phyloP scores from a whole-genome alignment of 2,329 filamentous ascomycete species.

The Fusarium foetens region DNA sequence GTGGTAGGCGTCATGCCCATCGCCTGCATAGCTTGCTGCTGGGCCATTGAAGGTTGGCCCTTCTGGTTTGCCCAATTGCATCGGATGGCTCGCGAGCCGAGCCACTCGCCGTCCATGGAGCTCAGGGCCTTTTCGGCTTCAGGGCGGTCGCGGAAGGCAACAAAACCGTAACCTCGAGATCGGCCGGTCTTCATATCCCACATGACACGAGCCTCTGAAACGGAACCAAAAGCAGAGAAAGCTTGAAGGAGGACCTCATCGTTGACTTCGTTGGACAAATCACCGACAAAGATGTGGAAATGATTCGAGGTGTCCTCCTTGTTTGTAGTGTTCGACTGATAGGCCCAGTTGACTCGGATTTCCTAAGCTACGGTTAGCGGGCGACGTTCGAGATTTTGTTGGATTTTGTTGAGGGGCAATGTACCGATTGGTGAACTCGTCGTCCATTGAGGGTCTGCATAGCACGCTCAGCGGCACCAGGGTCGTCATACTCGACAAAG shows the following conservation, averaged over 20 bases:
- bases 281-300: slow-evolving; percentile 98
- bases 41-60: slow-evolving; percentile 97
- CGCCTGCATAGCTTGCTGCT: slow-evolving; percentile 95
- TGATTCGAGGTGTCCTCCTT: slow-evolving; percentile 99
- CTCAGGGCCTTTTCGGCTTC: slow-evolving; percentile 97
- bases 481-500: slow-evolving; percentile 98
- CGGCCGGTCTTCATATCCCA: slow-evolving; percentile 99
- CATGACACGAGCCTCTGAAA: slow-evolving; percentile 99
- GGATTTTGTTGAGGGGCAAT: neutral
- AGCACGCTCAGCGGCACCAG: slow-evolving; percentile 92
- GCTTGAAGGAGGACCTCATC: slow-evolving; percentile 94
- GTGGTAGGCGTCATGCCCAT: slow-evolving; percentile 99
- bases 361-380: slow-evolving; percentile 67
- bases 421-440: slow-evolving; percentile 92
- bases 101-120: slow-evolving; percentile 99
- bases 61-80: slow-evolving; percentile 99
- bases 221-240: slow-evolving; percentile 93
- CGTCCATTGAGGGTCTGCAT: slow-evolving; percentile 98
- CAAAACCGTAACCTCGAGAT: slow-evolving; percentile 96
- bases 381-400: slow-evolving; percentile 4
- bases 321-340: slow-evolving; percentile 91
- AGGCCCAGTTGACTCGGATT: slow-evolving; percentile 99
- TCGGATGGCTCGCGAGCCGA: slow-evolving; percentile 95
- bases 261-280: slow-evolving; percentile 98
- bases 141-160: slow-evolving; percentile 91